phyloP scores from a whole-genome alignment of 768 basidiomycete species.

The Polyporus arcularius region DNA sequence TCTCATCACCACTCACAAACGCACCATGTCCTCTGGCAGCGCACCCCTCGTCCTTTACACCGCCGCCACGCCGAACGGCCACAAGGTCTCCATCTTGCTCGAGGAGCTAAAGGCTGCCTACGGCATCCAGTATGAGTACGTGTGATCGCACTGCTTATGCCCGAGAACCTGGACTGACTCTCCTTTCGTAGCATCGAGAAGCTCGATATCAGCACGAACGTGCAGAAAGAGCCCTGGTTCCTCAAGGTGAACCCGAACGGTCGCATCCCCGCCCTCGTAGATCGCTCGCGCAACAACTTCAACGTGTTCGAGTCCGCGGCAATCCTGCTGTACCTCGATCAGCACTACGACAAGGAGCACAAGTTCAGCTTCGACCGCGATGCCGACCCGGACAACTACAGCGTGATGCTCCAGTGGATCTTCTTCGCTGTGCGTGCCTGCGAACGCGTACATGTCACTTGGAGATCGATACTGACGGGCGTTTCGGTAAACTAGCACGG shows the following conservation, averaged over 20 bases:
- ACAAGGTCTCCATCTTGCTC: conserved; percentile 52
- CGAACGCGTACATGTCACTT: not conserved
- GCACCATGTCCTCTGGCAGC: conserved; percentile 7
- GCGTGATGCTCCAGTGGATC: conserved; percentile 82
- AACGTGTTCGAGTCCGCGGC: conserved; percentile 76
- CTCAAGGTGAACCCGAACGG: conserved; percentile 74
- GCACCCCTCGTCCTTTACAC: conserved; percentile 33
- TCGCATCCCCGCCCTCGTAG: conserved; percentile 68
- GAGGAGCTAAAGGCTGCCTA: conserved; percentile 57
- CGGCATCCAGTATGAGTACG: conserved; percentile 53
- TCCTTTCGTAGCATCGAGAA: conserved; percentile 41
- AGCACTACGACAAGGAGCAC: conserved; percentile 78
- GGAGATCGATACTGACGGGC: not conserved
- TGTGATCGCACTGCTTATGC: not conserved
- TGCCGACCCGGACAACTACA: conserved; percentile 58
- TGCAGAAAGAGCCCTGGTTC: conserved; percentile 86
- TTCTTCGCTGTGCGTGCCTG: conserved; percentile 65
- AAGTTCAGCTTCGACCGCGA: conserved; percentile 64
- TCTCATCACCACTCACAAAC: not conserved
- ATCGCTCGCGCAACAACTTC: conserved; percentile 63
- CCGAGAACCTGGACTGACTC: not conserved
- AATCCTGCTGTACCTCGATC: conserved; percentile 79
- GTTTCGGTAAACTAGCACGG: conserved; percentile 53
- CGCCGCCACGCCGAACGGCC: conserved; percentile 55
- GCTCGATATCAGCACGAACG: conserved; percentile 61